Evolutionary conservation across 139 green algal genomes (phyloP), one percentile per base, ranked within the genome.

Genomic region (Pseudopediastrum boryanum): DNA sequence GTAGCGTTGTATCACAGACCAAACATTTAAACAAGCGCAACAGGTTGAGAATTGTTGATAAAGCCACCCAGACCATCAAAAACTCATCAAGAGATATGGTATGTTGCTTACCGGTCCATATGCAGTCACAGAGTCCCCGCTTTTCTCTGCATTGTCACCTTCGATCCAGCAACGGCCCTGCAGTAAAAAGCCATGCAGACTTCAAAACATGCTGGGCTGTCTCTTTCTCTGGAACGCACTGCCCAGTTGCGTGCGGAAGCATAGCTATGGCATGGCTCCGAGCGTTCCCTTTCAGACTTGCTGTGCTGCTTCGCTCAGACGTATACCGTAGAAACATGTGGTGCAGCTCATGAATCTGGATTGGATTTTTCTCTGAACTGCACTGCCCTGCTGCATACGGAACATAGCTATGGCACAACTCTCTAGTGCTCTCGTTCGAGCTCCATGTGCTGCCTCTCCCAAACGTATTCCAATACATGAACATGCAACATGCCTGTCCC

Each of bases 111-210:
- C 90, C 63, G 90, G 75, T 2, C 90, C 91, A 82, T 88, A 95
- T n/a, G 78, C 67, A 54, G 66, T 85, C 29, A 84, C 77, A 0
- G 89, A 94, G 77, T 95, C 91, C 16, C 76, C 79, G 62, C 86
- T 92, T 4, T 52, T 51, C 0, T 50, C 46, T 2, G 81, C 12
- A 23, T 94, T 96, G 80, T 97, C 93, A 1, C 93, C 93, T 62
- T 97, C 93, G 21, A 97, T 68, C 93, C 93, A 97, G 88, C 93
- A 97, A 23, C 89, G 83, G 6, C 93, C 93, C 86, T 95, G 89
- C 71, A 84, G 39, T 23, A 43, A 10, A 65, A n/a, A 43, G 46
- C 7, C 21, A 69, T 4, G 19, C 27, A 42, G 16, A 29, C 21
- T 35, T 13, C 54, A 42, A 56, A 5, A 62, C 41, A 51, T n/a